Percentiles rank a stretch among this genome's conserved stretches.
Conservation (phyloP, 2,329 filamentous ascomycete genomes). For the Blumeriella jaapii region DNA sequence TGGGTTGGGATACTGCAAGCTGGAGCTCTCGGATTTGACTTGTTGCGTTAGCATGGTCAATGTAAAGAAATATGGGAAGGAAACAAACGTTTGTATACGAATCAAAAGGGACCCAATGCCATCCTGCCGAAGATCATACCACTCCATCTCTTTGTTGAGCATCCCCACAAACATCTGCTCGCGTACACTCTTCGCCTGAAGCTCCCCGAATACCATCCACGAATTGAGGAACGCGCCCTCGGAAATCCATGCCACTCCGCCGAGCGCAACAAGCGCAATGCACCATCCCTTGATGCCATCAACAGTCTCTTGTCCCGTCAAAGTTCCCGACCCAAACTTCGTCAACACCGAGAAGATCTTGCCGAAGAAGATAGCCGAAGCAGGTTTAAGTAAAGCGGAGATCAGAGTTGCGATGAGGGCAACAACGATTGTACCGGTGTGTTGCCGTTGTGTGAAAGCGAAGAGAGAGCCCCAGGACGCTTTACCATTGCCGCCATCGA, state of each 20-base stretch:
- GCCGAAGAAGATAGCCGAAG: slow-evolving; percentile 60
- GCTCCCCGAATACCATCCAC: slow-evolving; percentile 72
- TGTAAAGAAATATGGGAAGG: background rate
- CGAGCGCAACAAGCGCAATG: slow-evolving; percentile 51
- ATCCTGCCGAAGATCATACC: slow-evolving; percentile 66
- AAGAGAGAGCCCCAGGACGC: slow-evolving; percentile 41
- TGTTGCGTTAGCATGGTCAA: background rate
- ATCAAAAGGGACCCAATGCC: slow-evolving; percentile 63
- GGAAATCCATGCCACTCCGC: slow-evolving; percentile 52
- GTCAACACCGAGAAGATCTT: slow-evolving; percentile 63
- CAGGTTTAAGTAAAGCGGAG: slow-evolving; percentile 51
- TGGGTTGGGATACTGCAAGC: slow-evolving; percentile 63
- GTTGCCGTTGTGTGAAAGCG: slow-evolving; percentile 53
- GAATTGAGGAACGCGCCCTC: slow-evolving; percentile 54
- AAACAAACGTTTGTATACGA: slow-evolving; percentile 58
- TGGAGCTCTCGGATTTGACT: slow-evolving; percentile 80
- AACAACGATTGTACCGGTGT: slow-evolving; percentile 41
- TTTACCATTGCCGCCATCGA: slow-evolving; percentile 5
- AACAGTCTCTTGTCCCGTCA: slow-evolving; percentile 40
- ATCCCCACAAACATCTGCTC: slow-evolving; percentile 54
- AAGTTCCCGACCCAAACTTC: slow-evolving; percentile 45
- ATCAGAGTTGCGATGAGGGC: slow-evolving; percentile 46
- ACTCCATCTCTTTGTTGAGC: slow-evolving; percentile 61
- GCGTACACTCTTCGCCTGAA: slow-evolving; percentile 60
- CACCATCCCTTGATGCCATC: slow-evolving; percentile 46